Base-by-base conservation (phyloP, 345 rosid genomes). In the Toxicodendron radicans region DNA sequence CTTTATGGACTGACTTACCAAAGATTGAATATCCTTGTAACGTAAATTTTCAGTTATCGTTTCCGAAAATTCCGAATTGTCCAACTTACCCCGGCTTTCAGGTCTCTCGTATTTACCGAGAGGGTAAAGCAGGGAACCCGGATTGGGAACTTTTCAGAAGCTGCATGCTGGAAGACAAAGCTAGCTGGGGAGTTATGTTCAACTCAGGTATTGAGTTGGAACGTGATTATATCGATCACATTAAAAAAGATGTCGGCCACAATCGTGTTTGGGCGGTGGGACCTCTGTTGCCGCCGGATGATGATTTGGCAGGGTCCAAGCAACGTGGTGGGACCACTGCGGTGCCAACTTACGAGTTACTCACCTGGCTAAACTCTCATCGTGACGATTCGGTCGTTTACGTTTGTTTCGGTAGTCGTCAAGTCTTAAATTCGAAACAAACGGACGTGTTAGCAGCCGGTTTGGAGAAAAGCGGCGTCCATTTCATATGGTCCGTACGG, bases 141-240 rank as follows among this genome's bases (percentile, higher is more conserved):
- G 84, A 75, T 27, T 48, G 72, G 77, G 86, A 85, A 62, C 73
- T 84, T 20, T 51, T 59, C 32, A 76, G 77, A 38, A 81, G 81
- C 10, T 76, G 66, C 33, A 73, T 75, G 79, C 9, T 78, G 18
- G 79, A 76, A 8, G 84, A 91, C 24, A 52, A 71, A 0, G 66
- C 52, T n/a, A 88, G 93, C 32, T 85, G 90, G 87, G 95, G 97
- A 2, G 46, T 83, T n/a, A 82, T 88, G 0, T 51, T 88, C 73
- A 92, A 92, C 80, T 73, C 92, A 53, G 85, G 85, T 59, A 24
- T 79, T 13, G 85, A 80, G 10, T 49, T 92, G 32, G 95, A 92
- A 53, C 33, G 43, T 0, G 66, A 27, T 57, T 88, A 84, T 69
- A 57, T 89, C 10, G 88, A 84, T 33, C 80, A 85, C 74, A 35